Base-by-base conservation (phyloP, 768 basidiomycete species). In the Guyanaporus albipodus region DNA sequence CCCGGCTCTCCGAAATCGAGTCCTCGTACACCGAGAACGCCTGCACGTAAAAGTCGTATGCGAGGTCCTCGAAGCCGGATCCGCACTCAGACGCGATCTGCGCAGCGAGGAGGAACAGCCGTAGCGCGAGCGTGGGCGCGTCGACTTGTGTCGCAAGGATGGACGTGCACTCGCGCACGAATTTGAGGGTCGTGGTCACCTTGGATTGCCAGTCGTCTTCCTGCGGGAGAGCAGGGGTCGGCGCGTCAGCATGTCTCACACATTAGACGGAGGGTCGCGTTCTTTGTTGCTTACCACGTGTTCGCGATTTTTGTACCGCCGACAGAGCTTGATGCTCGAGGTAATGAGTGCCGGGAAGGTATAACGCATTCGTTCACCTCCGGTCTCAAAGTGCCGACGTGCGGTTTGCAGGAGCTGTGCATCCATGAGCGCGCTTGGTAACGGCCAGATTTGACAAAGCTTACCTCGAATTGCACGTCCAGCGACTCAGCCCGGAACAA, bases 1-100 rank as follows among this genome's bases (percentile, higher is more conserved):
- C 92, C 4, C 95, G 81, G 27, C 88, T 91, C 62, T 99, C 96
- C 36, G 90, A 93, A 40, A 99, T 98, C 58, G 80, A 86, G 66
- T 99, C 96, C 64, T 99, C 96, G 69, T 99, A 98, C 11, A 98
- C 92, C 22, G 86, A 92, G 66, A 99, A 97, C 0, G 94, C 91
- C 64, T 97, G 93, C 12, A 98, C 96, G 60, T 94, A 97, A 56
- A 98, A 84, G 64, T 99, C 95, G 63, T 99, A 99, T 14, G 91
- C 83, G 49, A 98, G 81, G 63, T 98, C 94, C 67, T 96, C 94
- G 56, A 97, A 91, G 0, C 84, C 90, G 50, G 95, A 87, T 0
- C 85, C 90, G 48, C 91, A 91, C 62, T 95, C 91, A 59, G 96
- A 95, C 0, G 95, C 82, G 23, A 96, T 87, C 65, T 97, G 92